Base-by-base conservation (phyloP, 2,329 filamentous ascomycete species). In the Diaporthe eres region DNA sequence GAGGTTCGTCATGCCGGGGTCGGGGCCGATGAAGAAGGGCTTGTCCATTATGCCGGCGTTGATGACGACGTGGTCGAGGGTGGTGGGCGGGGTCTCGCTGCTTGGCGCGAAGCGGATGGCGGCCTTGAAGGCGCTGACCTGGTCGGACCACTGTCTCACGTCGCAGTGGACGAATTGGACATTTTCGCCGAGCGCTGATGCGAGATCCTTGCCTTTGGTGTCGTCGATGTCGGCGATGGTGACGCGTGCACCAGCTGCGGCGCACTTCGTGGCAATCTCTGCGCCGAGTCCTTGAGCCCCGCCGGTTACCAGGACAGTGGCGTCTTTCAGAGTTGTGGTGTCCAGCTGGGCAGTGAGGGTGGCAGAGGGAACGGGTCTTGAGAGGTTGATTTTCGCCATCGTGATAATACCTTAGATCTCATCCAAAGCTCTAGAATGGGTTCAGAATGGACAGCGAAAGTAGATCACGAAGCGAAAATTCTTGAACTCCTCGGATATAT, bases 31-130 rank as follows among this genome's bases (percentile, higher is more conserved):
- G 49, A 63, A 74, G 72, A 53, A 63, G 39, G 60, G 44, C 61
- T 42, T 68, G 60, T 39, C 37, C 34, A 63, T 74, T 22, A 74
- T 28, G 10, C 72, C 51, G 9, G 70, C 68, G 68, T 71, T 71
- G 49, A 71, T 71, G 68, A 71, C 28, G 19, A 71, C 25, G 42
- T 71, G 68, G 51, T 71, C 68, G 12, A 71, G 51, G 25, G 51
- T 25, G 6, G 22, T 15, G 19, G 44, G 28, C 6, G 44, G 61
- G 60, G n/a, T 34, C 13, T 53, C 25, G 22, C 22, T 31, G 53
- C 49, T 17, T 8, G 49, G 68, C 7, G 68, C 34, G 42, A 71
- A 58, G 68, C 49, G 68, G 49, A 71, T 71, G 34, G 68, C 68
- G 25, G 68, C 34, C 34, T 71, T 71, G 49, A 71, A 25, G 68